Percentiles rank a stretch among this genome's conserved stretches.
Conservation (phyloP, 106 monocot species). For the Platanthera guangdongensis region DNA sequence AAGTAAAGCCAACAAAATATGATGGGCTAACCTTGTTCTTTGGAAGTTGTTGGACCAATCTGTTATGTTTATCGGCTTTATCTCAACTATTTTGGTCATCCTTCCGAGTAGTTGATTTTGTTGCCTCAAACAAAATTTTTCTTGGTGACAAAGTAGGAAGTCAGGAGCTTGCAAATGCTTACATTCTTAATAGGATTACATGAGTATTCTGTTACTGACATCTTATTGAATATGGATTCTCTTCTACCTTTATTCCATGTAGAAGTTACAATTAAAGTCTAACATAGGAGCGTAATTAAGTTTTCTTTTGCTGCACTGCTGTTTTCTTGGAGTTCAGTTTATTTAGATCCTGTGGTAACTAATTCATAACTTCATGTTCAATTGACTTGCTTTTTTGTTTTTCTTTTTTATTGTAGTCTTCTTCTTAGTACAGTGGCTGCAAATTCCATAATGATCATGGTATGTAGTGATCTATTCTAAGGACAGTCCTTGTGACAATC, state of each 20-base stretch:
- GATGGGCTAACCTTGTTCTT: not conserved
- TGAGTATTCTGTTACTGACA: not conserved
- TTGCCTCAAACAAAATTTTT: not conserved
- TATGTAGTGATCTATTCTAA: not conserved
- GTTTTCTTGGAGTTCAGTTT: not conserved
- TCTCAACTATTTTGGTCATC: not conserved
- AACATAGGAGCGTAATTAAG: not conserved
- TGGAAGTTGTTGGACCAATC: not conserved
- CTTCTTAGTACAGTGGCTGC: not conserved
- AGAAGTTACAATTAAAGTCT: not conserved
- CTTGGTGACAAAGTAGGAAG: not conserved
- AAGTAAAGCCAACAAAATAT: not conserved
- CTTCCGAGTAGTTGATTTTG: not conserved
- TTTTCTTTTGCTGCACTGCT: not conserved
- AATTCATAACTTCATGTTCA: not conserved
- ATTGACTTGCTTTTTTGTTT: not conserved
- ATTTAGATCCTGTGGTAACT: not conserved
- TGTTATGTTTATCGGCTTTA: not conserved
- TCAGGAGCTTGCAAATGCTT: not conserved
- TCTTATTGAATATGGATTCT: not conserved
- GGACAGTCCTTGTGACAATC: not conserved
- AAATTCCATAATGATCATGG: too few relatives aligned
- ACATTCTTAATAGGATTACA: not conserved
- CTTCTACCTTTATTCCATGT: not conserved
- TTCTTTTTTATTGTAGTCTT: not conserved